Base-by-base conservation (phyloP, 768 basidiomycete genomes). In the Pulveroboletus frians region DNA sequence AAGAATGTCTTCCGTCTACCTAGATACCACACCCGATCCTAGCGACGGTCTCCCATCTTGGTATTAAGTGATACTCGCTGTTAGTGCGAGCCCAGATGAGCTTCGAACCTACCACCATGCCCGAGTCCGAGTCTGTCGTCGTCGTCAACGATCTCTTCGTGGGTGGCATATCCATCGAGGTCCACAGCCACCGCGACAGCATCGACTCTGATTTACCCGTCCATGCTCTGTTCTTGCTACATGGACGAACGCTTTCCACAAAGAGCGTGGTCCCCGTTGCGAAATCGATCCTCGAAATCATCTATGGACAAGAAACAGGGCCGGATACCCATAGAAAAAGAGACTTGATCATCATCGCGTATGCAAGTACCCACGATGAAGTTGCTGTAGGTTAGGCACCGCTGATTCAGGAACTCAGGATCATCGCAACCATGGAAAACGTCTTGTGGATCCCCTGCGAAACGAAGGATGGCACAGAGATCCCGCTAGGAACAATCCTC, bases 401-500 rank as follows among this genome's bases (percentile, higher is more conserved):
- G 18, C 46, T 53, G 44, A 58, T 17, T 9, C 8, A 38, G 30
- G 34, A 20, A 14, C 8, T 31, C 37, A 66, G 67, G 65, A 66
- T 27, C 65, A 68, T 38, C 67, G 67, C 15, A 69, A 69, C 37
- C 65, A 66, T 11, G 65, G 65, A 41, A 49, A 31, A 18, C 62
- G 65, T 40, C 56, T 66, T 10, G 13, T 66, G 17, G 60, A 67
- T 11, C 41, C 53, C 7, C 13, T 43, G 14, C 58, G 62, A 29
- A 66, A 66, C 49, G 21, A 64, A 27, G 56, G 34, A 14, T 66
- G 65, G 65, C 38, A 55, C 46, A 40, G 47, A 34, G 55, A 67
- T 9, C 65, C 56, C 6, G 40, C 48, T 4, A 56, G 18, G 40
- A 57, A 51, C 29, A 66, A 66, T 13, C 54, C 59, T 30, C 55